Conservation (phyloP, 2,329 filamentous ascomycete species). For the Nigrospora oryzae region DNA sequence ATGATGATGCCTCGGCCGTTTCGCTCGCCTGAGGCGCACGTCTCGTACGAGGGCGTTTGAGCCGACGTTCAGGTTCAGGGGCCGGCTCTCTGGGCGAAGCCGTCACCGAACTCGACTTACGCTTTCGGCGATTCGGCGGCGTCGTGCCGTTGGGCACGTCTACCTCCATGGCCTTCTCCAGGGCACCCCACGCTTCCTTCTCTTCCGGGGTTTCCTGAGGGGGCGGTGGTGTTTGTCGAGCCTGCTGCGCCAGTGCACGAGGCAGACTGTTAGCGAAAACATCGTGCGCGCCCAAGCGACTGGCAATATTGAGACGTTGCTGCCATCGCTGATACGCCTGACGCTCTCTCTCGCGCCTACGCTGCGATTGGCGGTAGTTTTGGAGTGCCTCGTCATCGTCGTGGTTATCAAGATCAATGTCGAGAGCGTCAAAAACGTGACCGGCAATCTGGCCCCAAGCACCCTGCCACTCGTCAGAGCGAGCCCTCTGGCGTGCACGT, state of each 20-base stretch:
- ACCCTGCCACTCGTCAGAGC: conserved; percentile 80
- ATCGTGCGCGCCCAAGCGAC: conserved; percentile 66
- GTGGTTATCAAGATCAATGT: conserved; percentile 77
- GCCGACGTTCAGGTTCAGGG: conserved; percentile 68
- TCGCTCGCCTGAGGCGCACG: conserved; percentile 42
- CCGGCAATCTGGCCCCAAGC: conserved; percentile 65
- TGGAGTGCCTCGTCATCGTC: conserved; percentile 61
- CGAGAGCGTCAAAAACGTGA: conserved; percentile 56
- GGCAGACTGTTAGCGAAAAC: conserved; percentile 59
- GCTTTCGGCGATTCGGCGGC: conserved; percentile 55
- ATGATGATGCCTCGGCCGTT: conserved; percentile 29
- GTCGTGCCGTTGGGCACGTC: conserved; percentile 35
- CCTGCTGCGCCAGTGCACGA: conserved; percentile 47
- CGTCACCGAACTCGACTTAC: conserved; percentile 63
- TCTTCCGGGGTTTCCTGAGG: conserved; percentile 68
- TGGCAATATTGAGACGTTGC: conserved; percentile 73
- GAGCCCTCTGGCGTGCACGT: conserved; percentile 49
- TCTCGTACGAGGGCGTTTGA: conserved; percentile 80
- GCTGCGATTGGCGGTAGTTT: conserved; percentile 44
- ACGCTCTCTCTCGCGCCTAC: conserved; percentile 40
- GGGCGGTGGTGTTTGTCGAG: conserved; percentile 40
- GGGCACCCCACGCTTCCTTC: conserved; percentile 77
- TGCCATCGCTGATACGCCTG: conserved; percentile 69
- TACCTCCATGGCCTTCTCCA: conserved; percentile 74
- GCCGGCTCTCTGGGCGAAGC: conserved; percentile 61